Percentiles rank a stretch among this genome's conserved stretches.
Conservation (phyloP, 352 stramenopile genomes). For the Bremia lactucae region DNA sequence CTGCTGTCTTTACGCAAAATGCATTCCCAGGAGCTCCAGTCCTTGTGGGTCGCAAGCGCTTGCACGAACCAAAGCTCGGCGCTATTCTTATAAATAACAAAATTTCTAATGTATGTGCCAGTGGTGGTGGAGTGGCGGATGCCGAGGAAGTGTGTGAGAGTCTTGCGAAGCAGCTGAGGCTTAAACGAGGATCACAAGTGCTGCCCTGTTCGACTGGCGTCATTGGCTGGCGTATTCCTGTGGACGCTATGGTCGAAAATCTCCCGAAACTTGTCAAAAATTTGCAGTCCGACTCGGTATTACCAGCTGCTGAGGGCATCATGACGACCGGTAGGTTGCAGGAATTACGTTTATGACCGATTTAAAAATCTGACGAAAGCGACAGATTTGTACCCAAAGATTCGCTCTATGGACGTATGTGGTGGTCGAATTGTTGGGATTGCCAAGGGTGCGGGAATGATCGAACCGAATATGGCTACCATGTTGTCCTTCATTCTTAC, state of each 20-base stretch:
- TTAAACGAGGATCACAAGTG: constrained; percentile 79
- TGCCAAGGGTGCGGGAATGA: constrained; percentile 98
- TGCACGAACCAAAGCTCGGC: constrained; percentile 86
- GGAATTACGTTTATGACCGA: neutral
- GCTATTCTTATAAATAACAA: constrained; percentile 99
- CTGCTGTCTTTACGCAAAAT: constrained; percentile 88
- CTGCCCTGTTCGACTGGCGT: constrained; percentile 94
- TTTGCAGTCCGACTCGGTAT: constrained; percentile 89
- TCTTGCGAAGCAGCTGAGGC: constrained; percentile 81
- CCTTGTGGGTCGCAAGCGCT: constrained; percentile 83
- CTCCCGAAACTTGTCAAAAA: constrained; percentile 71
- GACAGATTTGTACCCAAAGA: constrained; percentile 84
- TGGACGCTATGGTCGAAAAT: constrained; percentile 83
- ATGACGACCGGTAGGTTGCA: constrained; percentile 88
- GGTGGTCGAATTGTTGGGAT: constrained; percentile 92
- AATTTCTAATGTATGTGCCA: constrained; percentile 97
- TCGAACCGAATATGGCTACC: constrained; percentile 94
- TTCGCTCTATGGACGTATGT: constrained; percentile 72
- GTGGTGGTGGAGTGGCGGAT: constrained; percentile 86
- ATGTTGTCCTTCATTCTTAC: constrained; percentile 88
- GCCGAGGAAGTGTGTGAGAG: constrained; percentile 89
- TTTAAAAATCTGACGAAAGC: neutral
- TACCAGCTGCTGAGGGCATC: constrained; percentile 91
- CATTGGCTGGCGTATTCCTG: constrained; percentile 96
- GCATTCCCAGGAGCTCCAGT: constrained; percentile 85